These are phyloP conservation scores for Talaromyces sp. DNA, from an alignment of 2,329 filamentous ascomycete genomes.

Conservation along the genomic window DNA sequence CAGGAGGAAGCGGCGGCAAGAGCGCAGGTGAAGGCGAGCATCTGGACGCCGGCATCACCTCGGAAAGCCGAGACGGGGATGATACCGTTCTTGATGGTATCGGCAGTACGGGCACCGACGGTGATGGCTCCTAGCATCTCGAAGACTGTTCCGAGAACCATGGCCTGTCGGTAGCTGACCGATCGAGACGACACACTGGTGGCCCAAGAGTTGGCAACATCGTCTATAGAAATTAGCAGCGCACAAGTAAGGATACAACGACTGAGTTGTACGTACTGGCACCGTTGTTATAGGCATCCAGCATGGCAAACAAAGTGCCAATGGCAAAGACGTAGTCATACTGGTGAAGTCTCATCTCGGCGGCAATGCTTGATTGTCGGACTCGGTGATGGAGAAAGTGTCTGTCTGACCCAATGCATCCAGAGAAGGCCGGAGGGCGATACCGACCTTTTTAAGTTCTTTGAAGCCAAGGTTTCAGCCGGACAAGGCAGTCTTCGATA, in stretches of 20 bases:
- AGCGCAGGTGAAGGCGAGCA: constrained; percentile 65
- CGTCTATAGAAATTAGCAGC: constrained; percentile 50
- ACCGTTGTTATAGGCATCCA: constrained; percentile 76
- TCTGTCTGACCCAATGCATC: neutral
- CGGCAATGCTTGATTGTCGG: neutral
- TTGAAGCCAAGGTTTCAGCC: neutral
- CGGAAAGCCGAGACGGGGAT: constrained; percentile 60
- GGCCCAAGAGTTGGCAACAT: constrained; percentile 82
- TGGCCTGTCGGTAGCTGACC: constrained; percentile 16
- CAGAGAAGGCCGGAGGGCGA: constrained; percentile 1
- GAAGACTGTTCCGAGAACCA: constrained; percentile 17
- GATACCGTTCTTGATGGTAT: constrained; percentile 77
- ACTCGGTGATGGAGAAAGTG: neutral
- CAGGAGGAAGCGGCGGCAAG: constrained; percentile 64
- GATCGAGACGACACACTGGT: constrained; percentile 79
- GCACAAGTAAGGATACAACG: neutral
- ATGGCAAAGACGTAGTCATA: constrained; percentile 73
- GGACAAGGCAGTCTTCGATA: neutral
- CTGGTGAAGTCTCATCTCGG: constrained; percentile 55
- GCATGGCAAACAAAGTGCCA: constrained; percentile 71
- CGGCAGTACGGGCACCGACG: constrained; percentile 62
- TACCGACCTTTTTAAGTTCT: constrained; percentile 4
- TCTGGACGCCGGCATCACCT: constrained; percentile 62
- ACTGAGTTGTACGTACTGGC: constrained; percentile 57
- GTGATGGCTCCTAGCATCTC: constrained; percentile 44